Conservation (phyloP, 371 early-diverging fungal species). For the Funneliformis caledonium region DNA sequence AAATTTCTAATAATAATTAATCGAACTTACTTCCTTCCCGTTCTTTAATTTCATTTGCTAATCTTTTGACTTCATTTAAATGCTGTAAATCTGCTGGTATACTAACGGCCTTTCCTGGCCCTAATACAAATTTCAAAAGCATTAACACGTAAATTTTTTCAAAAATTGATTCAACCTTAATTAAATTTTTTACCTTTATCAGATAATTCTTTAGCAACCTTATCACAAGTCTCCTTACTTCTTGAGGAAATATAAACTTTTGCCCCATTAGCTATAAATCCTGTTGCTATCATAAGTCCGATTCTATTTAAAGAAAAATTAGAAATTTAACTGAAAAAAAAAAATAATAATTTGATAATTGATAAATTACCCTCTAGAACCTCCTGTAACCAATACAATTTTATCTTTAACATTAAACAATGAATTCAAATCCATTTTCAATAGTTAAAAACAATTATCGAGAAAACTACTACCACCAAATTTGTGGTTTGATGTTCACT, state of each 20-base stretch:
- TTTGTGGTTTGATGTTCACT: too few species aligned
- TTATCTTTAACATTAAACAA: slow-evolving; percentile 85
- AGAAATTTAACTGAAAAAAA: slow-evolving; percentile 57
- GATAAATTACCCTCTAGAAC: slow-evolving; percentile 68
- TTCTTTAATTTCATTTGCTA: slow-evolving; percentile 66
- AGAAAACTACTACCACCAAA: too few species aligned
- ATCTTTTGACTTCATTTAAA: slow-evolving; percentile 60
- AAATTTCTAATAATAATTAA: neutral
- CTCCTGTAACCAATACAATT: slow-evolving; percentile 92
- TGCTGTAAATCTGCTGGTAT: slow-evolving; percentile 81
- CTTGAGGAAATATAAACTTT: slow-evolving; percentile 80
- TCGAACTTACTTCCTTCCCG: slow-evolving; percentile 54
- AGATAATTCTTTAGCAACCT: slow-evolving; percentile 64
- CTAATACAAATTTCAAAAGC: slow-evolving; percentile 42
- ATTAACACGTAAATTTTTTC: neutral
- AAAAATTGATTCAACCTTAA: neutral
- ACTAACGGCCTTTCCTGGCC: slow-evolving; percentile 77
- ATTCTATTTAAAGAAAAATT: slow-evolving; percentile 45
- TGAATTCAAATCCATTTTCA: slow-evolving; percentile 28
- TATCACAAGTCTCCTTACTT: neutral
- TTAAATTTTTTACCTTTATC: slow-evolving; percentile 27
- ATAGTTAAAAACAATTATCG: too few species aligned
- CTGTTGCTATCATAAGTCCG: slow-evolving; percentile 78
- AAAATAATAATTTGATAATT: slow-evolving; percentile 48
- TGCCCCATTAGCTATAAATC: slow-evolving; percentile 77